Evolutionary conservation across 108 stramenopile genomes (phyloP), one percentile per base, ranked within the genome.

Genomic region (Schizochytrium sp.): DNA sequence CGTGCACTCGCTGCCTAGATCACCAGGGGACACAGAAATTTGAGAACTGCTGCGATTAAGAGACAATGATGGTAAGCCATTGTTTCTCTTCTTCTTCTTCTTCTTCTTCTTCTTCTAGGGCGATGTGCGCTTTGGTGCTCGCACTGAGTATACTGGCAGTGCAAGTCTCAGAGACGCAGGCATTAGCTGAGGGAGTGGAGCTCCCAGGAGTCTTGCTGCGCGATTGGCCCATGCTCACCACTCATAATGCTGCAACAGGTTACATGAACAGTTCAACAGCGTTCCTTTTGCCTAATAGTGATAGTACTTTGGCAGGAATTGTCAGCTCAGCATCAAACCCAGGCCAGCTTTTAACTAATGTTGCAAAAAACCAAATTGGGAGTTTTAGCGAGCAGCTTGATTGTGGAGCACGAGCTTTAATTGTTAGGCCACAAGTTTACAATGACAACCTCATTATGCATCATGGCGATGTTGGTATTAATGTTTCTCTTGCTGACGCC

Each of bases 231-330:
- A 83, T 83, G 76, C 4, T 83, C 3, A n/a, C 53, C 3, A 55
- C 76, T 47, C 76, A 83, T 28, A 83, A 83, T 53, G 76, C 76
- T 47, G 76, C 28, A 12, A 83, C 76, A 40, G 76, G 76, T 47
- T 83, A 83, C 76, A 15, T 55, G 47, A 49, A 10, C 10, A 5
- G 5, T 0, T n/a, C 28, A 0, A 83, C 19, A n/a, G 53, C 2
- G 28, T 83, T 83, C 47, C 45, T 83, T 7, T 38, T 69, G 3
- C 64, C 64, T 44, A 44, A 44, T 8, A 69, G 44, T 15, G 64
- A 69, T 44, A 44, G 10, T 44, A 2, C 44, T 15, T 38, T 44
- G 28, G 28, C 64, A 0, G 7, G 15, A 28, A 28, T 28, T 15
- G 42, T 69, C 64, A 69, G 44, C 5, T 69, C 44, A 7, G 12